These are phyloP conservation scores for Ustilago loliicola DNA, from an alignment of 1,284 basidiomycete species.

Conservation along the genomic window DNA sequence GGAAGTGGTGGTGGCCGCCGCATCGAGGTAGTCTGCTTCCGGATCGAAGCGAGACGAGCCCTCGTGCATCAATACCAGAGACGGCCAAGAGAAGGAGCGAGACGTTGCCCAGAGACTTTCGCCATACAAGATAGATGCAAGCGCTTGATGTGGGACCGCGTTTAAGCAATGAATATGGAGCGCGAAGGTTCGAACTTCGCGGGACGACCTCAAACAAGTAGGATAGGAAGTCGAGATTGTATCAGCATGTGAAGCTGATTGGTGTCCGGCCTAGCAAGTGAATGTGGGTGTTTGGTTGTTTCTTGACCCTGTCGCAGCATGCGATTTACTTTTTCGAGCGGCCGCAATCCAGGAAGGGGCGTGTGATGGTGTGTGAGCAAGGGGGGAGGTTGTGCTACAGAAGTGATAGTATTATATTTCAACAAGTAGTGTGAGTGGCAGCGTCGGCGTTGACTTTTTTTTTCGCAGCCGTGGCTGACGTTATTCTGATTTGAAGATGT, in stretches of 20 bases:
- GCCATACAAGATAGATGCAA: slow-evolving; percentile 18
- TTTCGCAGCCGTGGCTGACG: slow-evolving; percentile 1
- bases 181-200: background rate
- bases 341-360: background rate
- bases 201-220: background rate
- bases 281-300: background rate
- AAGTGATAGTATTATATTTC: background rate
- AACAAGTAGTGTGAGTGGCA: background rate
- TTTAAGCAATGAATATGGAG: background rate
- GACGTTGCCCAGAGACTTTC: background rate
- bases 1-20: slow-evolving; percentile 32
- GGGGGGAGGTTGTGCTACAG: background rate
- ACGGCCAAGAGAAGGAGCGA: slow-evolving; percentile 8
- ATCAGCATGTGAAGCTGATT: background rate
- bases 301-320: background rate
- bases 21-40: slow-evolving; percentile 27
- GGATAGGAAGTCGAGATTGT: background rate
- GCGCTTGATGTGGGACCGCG: background rate
- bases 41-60: slow-evolving; percentile 25
- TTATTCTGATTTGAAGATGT: background rate
- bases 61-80: slow-evolving; percentile 19
- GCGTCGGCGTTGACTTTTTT: too few species aligned
- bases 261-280: background rate
- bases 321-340: background rate
- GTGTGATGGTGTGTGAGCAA: background rate